phyloP scores from a whole-genome alignment of 169 alveolate species.

The Perkinsus marinus region DNA sequence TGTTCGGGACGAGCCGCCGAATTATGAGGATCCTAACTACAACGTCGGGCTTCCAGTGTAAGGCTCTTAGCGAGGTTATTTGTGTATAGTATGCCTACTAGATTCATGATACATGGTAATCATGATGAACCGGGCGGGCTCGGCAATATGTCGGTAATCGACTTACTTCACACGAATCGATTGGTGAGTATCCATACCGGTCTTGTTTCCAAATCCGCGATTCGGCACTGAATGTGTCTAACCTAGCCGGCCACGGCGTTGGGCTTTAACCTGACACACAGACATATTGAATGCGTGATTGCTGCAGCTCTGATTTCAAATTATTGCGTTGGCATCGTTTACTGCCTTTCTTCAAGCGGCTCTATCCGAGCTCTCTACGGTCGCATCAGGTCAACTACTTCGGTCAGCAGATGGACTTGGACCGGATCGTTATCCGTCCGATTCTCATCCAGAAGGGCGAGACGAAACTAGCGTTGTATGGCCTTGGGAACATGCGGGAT shows the following conservation, averaged over 20 bases:
- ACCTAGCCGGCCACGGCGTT: too few relatives aligned
- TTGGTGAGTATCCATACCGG: too few relatives aligned
- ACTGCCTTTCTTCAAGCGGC: too few relatives aligned
- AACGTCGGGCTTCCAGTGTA: conserved; percentile 26
- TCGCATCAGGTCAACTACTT: conserved; percentile 64
- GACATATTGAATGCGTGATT: too few relatives aligned
- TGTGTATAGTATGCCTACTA: too few relatives aligned
- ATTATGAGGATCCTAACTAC: conserved; percentile 58
- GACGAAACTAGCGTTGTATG: conserved; percentile 76
- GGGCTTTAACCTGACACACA: too few relatives aligned
- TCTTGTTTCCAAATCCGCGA: too few relatives aligned
- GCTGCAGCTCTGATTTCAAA: too few relatives aligned
- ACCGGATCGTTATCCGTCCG: conserved; percentile 63
- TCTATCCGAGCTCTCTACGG: too few relatives aligned
- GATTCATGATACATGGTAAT: conserved; percentile 70
- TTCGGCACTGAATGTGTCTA: too few relatives aligned
- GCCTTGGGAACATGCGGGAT: conserved; percentile 83
- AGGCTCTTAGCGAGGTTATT: too few relatives aligned
- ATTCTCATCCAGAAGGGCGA: conserved; percentile 62
- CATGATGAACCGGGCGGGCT: conserved; percentile 70
- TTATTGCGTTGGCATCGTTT: too few relatives aligned
- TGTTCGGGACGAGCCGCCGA: conserved; percentile 1
- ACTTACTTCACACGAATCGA: conserved; percentile 31
- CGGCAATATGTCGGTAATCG: conserved; percentile 42
- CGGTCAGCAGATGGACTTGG: conserved; percentile 62